Base-by-base conservation (phyloP, 768 basidiomycete genomes). In the Paxillus ammoniavirescens region DNA sequence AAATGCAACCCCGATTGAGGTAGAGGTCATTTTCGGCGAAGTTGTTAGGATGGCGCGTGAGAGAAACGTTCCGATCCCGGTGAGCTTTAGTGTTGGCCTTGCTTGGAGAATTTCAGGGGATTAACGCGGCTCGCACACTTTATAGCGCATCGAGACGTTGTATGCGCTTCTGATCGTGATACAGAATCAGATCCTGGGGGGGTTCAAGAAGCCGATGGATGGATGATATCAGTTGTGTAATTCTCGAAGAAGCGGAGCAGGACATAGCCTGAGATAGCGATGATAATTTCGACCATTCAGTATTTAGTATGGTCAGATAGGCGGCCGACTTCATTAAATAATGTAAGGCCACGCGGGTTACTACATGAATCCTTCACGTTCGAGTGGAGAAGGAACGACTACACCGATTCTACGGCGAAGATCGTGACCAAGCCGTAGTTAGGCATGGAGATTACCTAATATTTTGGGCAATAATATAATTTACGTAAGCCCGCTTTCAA, bases 21-120 rank as follows among this genome's bases (percentile, higher is more conserved):
- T 87, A 1, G 86, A 87, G 63, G 82, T 78, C 12, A 82, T 87
- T 40, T 54, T 87, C 4, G 86, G 87, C 0, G 79, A 84, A 54
- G 77, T 85, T 1, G 49, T 59, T 5, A 51, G 52, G 15, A 53
- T 65, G 50, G 45, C 43, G 8, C 56, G 60, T 28, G 50, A 65
- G 48, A 59, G 28, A 43, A 52, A 42, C 14, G 57, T 65, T 21
- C 46, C 54, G 1, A 26, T 62, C 37, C 63, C 54, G 12, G 60
- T 62, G 17, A 47, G 56, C 13, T 43, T 47, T 13, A 5, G 13
- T 35, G 15, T 5, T 31, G 10, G 8, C 5, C 5, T 10, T 21
- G 17, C 5, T 23, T 38, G 17, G 14, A 13, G 30, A 21, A 8
- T 40, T 28, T 10, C 17, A 18, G 31, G 17, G 17, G 18, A 21